Conservation (phyloP, 129 eudicot genomes). For the Helianthus annuus region HanXRQr2.0-SUNRISE NC_035444.2:11194717-11195216, state of each 20-base stretch:
- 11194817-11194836: conserved; percentile 80
- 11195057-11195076: conserved; percentile 81
- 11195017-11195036: conserved; percentile 38
- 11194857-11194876: conserved; percentile 94
- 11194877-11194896: conserved; percentile 81
- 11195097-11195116: conserved; percentile 1
- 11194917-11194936: conserved; percentile 69
- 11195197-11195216: conserved; percentile 14
- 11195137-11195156: neutral
- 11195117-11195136: neutral
- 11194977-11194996: conserved; percentile 42
- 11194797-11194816: conserved; percentile 86
- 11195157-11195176: conserved; percentile 33
- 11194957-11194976: conserved; percentile 56
- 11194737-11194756: conserved; percentile 89
- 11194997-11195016: conserved; percentile 30
- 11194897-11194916: conserved; percentile 77
- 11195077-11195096: conserved; percentile 16
- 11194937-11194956: conserved; percentile 55
- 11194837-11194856: conserved; percentile 93
- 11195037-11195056: conserved; percentile 66
- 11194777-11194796: conserved; percentile 62
- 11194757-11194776: conserved; percentile 71
- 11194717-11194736: conserved; percentile 67
- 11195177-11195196: conserved; percentile 51